Conservation (phyloP, 2,329 filamentous ascomycete genomes). For the Didymella pomorum region DNA sequence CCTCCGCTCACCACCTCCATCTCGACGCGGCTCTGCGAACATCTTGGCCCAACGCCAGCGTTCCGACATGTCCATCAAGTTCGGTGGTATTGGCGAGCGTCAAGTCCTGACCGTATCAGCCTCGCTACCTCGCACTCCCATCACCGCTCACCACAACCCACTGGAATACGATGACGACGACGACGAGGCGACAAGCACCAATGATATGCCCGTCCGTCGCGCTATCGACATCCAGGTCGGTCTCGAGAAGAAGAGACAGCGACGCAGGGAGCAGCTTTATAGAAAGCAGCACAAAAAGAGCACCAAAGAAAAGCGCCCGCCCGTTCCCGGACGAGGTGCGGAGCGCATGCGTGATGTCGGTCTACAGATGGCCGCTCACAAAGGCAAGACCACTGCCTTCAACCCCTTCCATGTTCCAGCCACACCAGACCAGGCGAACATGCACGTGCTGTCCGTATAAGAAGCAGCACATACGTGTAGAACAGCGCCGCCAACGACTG, state of each 20-base stretch:
- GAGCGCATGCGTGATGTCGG: slow-evolving; percentile 94
- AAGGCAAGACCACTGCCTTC: slow-evolving; percentile 49
- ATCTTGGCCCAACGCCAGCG: slow-evolving; percentile 46
- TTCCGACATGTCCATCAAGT: slow-evolving; percentile 53
- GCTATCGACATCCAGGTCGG: slow-evolving; percentile 94
- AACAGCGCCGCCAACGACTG: slow-evolving; percentile 48
- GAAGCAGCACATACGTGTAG: slow-evolving; percentile 34
- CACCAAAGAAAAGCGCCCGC: slow-evolving; percentile 72
- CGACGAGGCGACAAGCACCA: slow-evolving; percentile 48
- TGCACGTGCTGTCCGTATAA: slow-evolving; percentile 57
- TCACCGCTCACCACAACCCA: slow-evolving; percentile 46
- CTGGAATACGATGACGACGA: slow-evolving; percentile 53
- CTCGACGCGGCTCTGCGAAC: slow-evolving; percentile 55
- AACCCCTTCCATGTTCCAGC: slow-evolving; percentile 39
- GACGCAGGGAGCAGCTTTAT: slow-evolving; percentile 90
- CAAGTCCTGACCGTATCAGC: slow-evolving; percentile 80
- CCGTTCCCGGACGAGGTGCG: slow-evolving; percentile 81
- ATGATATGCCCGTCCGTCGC: slow-evolving; percentile 75
- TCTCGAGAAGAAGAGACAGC: slow-evolving; percentile 90
- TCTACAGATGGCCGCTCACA: slow-evolving; percentile 80
- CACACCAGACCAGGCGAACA: slow-evolving; percentile 44
- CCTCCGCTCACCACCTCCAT: slow-evolving; percentile 73
- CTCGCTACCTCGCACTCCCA: slow-evolving; percentile 82
- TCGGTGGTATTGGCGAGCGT: slow-evolving; percentile 65
- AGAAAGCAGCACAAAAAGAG: slow-evolving; percentile 88